Evolutionary conservation across 495 filamentous ascomycete species (phyloP), one percentile per base, ranked within the genome.

Genomic region (Coniosporium apollinis): DNA sequence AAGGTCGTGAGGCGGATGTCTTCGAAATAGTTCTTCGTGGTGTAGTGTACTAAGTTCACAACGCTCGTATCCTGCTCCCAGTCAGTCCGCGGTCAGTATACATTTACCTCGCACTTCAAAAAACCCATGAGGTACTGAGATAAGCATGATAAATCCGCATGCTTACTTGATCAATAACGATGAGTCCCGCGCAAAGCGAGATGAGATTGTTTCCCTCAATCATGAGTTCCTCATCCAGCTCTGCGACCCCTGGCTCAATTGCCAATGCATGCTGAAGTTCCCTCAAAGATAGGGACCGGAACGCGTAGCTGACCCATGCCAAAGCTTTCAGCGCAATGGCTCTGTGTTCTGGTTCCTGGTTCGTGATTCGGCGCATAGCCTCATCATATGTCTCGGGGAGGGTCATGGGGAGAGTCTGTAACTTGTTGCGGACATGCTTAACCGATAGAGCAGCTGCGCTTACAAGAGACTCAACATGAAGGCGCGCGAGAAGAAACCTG

Each of bases 251-350:
- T 4, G 41, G 26, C 36, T 46, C 39, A 6, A 49, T 34, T 8
- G 49, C 48, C 11, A 51, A 15, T 13, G 48, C 44, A 22, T 52
- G 44, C 34, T 45, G 48, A 6, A 52, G 22, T 26, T 48, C 45
- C 22, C 15, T 16, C 1, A 43, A 15, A 24, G 36, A 22, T 2
- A 43, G 21, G 5, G 40, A 36, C 13, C 40, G 40, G 6, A 36
- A 40, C 21, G 38, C 44, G 22, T 45, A 26, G 20, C 13, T n/a
- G n/a, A 52, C 28, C 48, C 48, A 50, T 19, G 22, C 28, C 10
- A 54, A 39, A 10, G 35, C 30, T 30, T 42, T 34, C 3, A 40
- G 14, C 25, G 40, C 40, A 26, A 43, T 10, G 8, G 4, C 22
- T 17, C 17, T 3, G 11, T 17, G 8, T 8, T 22, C 16, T 10